Conservation (phyloP, 192 early-diverging fungal species). For the Irineochytrium annulatum region DNA sequence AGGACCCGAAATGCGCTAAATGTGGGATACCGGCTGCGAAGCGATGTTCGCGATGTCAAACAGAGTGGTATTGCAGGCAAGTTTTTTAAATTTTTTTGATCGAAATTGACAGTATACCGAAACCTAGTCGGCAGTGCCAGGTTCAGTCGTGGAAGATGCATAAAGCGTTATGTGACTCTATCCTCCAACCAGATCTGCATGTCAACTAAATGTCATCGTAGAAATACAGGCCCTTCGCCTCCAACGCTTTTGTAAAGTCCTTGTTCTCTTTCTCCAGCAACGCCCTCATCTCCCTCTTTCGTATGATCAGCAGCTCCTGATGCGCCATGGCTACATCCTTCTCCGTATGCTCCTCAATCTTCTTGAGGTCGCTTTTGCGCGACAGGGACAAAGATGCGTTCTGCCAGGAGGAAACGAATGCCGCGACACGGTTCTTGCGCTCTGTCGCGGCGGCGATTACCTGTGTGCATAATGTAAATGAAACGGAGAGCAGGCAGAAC, state of each 20-base stretch:
- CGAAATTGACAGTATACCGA: too few species aligned
- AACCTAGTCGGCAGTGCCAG: slow-evolving; percentile 36
- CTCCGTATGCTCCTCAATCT: slow-evolving; percentile 23
- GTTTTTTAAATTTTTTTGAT: too few species aligned
- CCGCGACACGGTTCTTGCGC: slow-evolving; percentile 7
- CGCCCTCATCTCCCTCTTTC: background rate
- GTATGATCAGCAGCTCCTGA: slow-evolving; percentile 11
- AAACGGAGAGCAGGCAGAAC: too few species aligned
- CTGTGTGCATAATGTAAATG: too few species aligned
- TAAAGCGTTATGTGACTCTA: slow-evolving; percentile 35
- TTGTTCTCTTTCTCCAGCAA: too few species aligned
- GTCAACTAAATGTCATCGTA: too few species aligned
- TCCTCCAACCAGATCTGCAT: too few species aligned
- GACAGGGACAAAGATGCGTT: slow-evolving; percentile 11
- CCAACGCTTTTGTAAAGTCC: too few species aligned
- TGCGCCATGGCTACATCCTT: slow-evolving; percentile 22
- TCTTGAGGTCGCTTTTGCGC: slow-evolving; percentile 23
- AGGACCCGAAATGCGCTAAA: slow-evolving; percentile 42
- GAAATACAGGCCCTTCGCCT: too few species aligned
- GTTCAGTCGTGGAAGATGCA: slow-evolving; percentile 33
- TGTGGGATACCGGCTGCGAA: slow-evolving; percentile 40
- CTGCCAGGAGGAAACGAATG: slow-evolving; percentile 23
- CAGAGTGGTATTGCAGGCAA: slow-evolving; percentile 52
- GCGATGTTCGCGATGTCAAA: slow-evolving; percentile 46
- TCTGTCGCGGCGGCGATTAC: too few species aligned